Evolutionary conservation across 2,329 filamentous ascomycete genomes (phyloP), one percentile per base, ranked within the genome.

Genomic region (Phaeosphaeriaceae sp.): DNA sequence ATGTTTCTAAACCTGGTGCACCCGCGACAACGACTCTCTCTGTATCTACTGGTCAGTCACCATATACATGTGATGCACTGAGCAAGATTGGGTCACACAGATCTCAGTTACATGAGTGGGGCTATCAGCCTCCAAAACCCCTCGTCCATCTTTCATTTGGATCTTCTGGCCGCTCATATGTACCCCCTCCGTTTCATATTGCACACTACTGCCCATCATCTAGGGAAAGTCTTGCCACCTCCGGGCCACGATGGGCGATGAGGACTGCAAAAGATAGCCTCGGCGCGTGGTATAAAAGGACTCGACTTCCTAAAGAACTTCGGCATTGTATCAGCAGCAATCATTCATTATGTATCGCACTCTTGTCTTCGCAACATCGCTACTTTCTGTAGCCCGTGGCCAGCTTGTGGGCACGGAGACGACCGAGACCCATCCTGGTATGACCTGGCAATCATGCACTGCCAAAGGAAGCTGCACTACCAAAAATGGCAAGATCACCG

Each of bases 301-400:
- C 28, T n/a, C 4, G 6, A 29, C 11, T 13, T 33, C 30, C 41
- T 45, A 30, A 16, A 13, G 42, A 32, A 29, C 6, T 15, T 18
- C 20, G 46, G 28, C 41, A 37, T 43, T 42, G 45, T 41, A 50
- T 35, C 37, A 35, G 29, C 30, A 42, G 43, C 40, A 43, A 28
- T 9, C 36, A 4, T 38, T 46, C 55, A 65, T 42, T 50, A 69
- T 69, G 66, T 63, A 66, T 56, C 60, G 56, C 40, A 46, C 51
- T 50, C 64, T 78, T 60, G 68, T 74, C 55, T 62, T 80, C 50
- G 71, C 76, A 57, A 72, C 75, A 41, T 72, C 75, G 48, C 68
- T 82, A 46, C 54, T 78, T 48, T 75, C 77, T 48, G 63, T 63
- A 35, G 77, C 69, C 33, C 65, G 72, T 32, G 80, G 79, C 50